Evolutionary conservation across 176 grass and related monocot genomes (phyloP).

Genomic region (Puccinellia tenuiflora): DNA sequence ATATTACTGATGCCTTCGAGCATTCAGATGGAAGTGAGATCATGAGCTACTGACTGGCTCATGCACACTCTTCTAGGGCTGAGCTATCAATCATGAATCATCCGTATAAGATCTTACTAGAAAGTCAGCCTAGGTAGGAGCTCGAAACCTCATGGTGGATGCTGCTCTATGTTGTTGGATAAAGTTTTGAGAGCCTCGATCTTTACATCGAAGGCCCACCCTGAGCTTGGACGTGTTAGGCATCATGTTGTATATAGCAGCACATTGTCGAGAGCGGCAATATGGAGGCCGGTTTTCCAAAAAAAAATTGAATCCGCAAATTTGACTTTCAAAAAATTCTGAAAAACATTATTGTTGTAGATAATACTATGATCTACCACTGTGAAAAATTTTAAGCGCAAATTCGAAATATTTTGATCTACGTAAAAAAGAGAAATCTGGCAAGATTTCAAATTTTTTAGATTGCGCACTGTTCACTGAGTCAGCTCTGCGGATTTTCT

Average conservation of each 20-base stretch:
- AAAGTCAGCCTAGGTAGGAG: neutral
- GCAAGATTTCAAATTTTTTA: too few relatives aligned
- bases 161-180: neutral
- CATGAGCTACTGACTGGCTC: conserved; percentile 48
- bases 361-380: too few relatives aligned
- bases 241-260: neutral
- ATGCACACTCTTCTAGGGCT: neutral
- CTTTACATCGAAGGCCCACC: neutral
- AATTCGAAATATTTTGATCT: too few relatives aligned
- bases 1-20: conserved; percentile 54
- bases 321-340: too few relatives aligned
- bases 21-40: conserved; percentile 75
- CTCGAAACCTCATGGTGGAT: conserved; percentile 2
- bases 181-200: neutral
- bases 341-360: too few relatives aligned
- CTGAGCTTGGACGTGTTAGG: neutral
- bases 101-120: neutral
- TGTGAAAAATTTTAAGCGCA: too few relatives aligned
- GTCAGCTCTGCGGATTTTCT: too few relatives aligned
- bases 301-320: too few relatives aligned
- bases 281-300: too few relatives aligned
- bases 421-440: too few relatives aligned
- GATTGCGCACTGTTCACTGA: too few relatives aligned
- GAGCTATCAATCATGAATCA: neutral
- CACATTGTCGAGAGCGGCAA: too few relatives aligned